Percentiles rank a stretch among this genome's conserved stretches.
Evolutionary conservation across 805 yeast genomes (phyloP).

Genomic region (Suhomyces xylopsoci): DNA sequence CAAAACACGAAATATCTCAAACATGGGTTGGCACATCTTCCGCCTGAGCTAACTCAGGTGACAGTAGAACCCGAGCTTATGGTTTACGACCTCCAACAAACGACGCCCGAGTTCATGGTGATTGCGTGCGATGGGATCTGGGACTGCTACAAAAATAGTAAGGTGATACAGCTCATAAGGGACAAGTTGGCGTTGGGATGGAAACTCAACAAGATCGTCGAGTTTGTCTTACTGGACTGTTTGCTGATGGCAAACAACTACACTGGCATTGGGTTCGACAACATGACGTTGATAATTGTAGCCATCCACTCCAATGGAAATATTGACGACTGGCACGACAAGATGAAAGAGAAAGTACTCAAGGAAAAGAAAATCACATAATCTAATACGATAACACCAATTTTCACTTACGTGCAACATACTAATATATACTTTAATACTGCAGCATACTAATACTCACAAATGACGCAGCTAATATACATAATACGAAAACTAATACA

Average conservation of each 20-base stretch:
- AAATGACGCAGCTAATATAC: neutral
- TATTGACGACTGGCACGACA: conserved; percentile 56
- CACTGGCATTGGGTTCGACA: conserved; percentile 80
- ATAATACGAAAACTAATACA: no score
- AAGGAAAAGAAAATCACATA: conserved; percentile 4
- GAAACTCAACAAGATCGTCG: conserved; percentile 56
- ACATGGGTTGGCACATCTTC: conserved; percentile 31
- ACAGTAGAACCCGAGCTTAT: conserved; percentile 43
- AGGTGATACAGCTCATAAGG: conserved; percentile 52
- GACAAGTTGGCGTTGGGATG: conserved; percentile 57
- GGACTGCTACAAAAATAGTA: conserved; percentile 53
- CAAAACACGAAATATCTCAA: conserved; percentile 19
- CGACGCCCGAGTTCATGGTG: conserved; percentile 35
- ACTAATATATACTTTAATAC: neutral
- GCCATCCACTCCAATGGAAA: conserved; percentile 50
- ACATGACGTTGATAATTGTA: conserved; percentile 72
- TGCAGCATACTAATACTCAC: neutral
- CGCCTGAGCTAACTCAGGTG: conserved; percentile 44
- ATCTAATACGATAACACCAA: neutral
- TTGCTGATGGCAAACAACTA: conserved; percentile 66
- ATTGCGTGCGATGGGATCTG: conserved; percentile 48
- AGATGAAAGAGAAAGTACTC: conserved; percentile 42
- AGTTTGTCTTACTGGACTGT: conserved; percentile 60
- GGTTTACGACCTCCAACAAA: conserved; percentile 29
- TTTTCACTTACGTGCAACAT: neutral